Evolutionary conservation across 768 basidiomycete genomes (phyloP).

Genomic region (Lentinula edodes): DNA sequence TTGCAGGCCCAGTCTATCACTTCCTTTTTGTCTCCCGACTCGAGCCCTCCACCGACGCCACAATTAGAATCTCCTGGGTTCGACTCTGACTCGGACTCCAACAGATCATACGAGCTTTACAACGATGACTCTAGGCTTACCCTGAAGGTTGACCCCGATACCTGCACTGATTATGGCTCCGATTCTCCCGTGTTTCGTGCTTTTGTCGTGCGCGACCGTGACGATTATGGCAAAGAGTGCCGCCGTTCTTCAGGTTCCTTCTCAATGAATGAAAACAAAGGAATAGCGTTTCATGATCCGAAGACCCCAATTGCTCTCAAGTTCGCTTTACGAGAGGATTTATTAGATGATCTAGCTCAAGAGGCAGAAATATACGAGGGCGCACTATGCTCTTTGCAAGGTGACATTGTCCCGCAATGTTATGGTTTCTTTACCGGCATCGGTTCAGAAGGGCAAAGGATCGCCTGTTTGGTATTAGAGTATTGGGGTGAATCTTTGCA

Average conservation of each 20-base stretch:
- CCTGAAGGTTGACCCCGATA: conserved; percentile 25
- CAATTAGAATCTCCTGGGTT: too few species aligned
- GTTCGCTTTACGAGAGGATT: conserved; percentile 33
- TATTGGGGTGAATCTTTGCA: conserved; percentile 30
- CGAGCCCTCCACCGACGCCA: too few species aligned
- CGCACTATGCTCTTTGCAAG: conserved; percentile 26
- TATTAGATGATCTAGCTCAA: conserved; percentile 26
- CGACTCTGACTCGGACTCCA: neutral
- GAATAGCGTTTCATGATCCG: conserved; percentile 3
- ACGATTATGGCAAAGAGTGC: neutral
- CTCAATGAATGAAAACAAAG: neutral
- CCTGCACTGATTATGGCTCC: conserved; percentile 26
- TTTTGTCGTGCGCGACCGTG: neutral
- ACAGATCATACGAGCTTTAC: neutral
- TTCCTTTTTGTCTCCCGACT: neutral
- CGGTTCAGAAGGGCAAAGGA: conserved; percentile 23
- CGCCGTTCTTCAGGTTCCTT: conserved; percentile 4
- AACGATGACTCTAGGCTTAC: conserved; percentile 9
- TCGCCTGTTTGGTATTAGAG: conserved; percentile 33
- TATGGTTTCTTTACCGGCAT: conserved; percentile 30
- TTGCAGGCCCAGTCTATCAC: conserved; percentile 16
- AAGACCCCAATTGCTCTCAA: conserved; percentile 19
- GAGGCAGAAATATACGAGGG: conserved; percentile 29
- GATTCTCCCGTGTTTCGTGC: conserved; percentile 34
- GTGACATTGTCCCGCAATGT: conserved; percentile 24